A percentile compares a stretch with the other conserved stretches of the same genome.
Conservation (phyloP, 2,329 filamentous ascomycete species). For the Oidium heveae region DNA sequence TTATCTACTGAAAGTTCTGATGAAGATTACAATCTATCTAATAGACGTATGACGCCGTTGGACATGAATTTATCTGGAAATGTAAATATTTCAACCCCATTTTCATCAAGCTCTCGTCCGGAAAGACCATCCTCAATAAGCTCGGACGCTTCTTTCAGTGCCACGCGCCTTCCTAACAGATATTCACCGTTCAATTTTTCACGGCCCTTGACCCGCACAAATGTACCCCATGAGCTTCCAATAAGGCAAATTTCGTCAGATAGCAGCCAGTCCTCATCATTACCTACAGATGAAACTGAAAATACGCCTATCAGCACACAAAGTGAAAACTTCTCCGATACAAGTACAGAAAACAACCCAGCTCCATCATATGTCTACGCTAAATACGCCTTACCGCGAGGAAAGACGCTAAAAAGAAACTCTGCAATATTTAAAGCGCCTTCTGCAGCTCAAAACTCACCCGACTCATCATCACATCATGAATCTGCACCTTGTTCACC, state of each 20-base stretch:
- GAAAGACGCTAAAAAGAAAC: slow-evolving; percentile 49
- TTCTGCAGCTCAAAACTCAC: slow-evolving; percentile 29
- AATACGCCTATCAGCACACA: slow-evolving; percentile 50
- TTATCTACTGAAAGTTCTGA: slow-evolving; percentile 40
- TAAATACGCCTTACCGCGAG: slow-evolving; percentile 61
- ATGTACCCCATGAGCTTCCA: slow-evolving; percentile 28
- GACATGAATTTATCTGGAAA: background rate
- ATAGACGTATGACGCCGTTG: background rate
- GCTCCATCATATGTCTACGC: slow-evolving; percentile 65
- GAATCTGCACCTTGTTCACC: slow-evolving; percentile 32
- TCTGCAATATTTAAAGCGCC: slow-evolving; percentile 32
- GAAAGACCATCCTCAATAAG: slow-evolving; percentile 58
- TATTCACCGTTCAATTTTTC: slow-evolving; percentile 76
- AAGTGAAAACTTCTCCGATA: slow-evolving; percentile 39
- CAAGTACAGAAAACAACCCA: slow-evolving; percentile 21
- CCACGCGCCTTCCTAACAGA: slow-evolving; percentile 28
- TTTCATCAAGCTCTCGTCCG: slow-evolving; percentile 15
- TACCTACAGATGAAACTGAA: slow-evolving; percentile 37
- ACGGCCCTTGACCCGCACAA: slow-evolving; percentile 55
- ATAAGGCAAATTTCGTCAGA: slow-evolving; percentile 38
- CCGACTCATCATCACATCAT: slow-evolving; percentile 29
- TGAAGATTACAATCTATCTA: slow-evolving; percentile 34
- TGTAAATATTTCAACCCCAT: background rate
- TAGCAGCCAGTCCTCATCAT: slow-evolving; percentile 31
- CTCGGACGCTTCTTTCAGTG: slow-evolving; percentile 49